A percentile compares a stretch with the other conserved stretches of the same genome.
phyloP scores from a whole-genome alignment of 768 basidiomycete genomes.

The Galerina sulciceps region DNA sequence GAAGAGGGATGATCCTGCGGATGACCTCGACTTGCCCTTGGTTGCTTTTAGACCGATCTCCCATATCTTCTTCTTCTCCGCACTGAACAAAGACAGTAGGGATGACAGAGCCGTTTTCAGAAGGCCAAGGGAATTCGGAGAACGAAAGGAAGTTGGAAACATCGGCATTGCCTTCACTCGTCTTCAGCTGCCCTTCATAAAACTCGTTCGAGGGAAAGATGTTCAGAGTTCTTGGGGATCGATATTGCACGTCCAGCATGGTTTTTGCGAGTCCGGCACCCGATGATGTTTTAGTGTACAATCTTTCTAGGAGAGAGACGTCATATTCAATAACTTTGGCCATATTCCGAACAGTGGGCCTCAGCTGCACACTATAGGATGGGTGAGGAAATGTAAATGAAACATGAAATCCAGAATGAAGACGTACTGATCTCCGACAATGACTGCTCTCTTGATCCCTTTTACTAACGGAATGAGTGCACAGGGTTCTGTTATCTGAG shows the following conservation, averaged over 20 bases:
- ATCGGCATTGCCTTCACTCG: conserved; percentile 43
- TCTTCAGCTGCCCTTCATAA: conserved; percentile 57
- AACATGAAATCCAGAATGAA: neutral
- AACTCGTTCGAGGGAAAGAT: conserved; percentile 67
- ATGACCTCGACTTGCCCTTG: conserved; percentile 59
- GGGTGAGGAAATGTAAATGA: neutral
- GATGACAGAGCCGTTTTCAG: conserved; percentile 31
- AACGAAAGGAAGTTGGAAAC: conserved; percentile 39
- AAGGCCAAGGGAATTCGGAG: conserved; percentile 65
- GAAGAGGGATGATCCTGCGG: conserved; percentile 46
- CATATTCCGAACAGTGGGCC: conserved; percentile 66
- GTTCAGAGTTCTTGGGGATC: conserved; percentile 62
- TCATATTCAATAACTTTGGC: conserved; percentile 60
- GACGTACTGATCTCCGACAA: conserved; percentile 74
- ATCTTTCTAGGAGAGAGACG: conserved; percentile 62
- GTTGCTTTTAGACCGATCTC: conserved; percentile 64
- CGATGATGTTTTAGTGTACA: conserved; percentile 46
- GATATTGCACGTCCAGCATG: conserved; percentile 74
- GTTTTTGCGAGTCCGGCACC: conserved; percentile 48
- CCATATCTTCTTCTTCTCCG: conserved; percentile 59
- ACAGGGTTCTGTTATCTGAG: conserved; percentile 70
- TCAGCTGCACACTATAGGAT: conserved; percentile 61
- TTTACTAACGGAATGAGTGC: conserved; percentile 72
- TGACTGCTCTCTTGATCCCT: conserved; percentile 56
- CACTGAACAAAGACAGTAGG: conserved; percentile 67